These are phyloP conservation scores for Fomitopsis serialis DNA, from an alignment of 768 basidiomycete species.

Conservation along the genomic window DNA sequence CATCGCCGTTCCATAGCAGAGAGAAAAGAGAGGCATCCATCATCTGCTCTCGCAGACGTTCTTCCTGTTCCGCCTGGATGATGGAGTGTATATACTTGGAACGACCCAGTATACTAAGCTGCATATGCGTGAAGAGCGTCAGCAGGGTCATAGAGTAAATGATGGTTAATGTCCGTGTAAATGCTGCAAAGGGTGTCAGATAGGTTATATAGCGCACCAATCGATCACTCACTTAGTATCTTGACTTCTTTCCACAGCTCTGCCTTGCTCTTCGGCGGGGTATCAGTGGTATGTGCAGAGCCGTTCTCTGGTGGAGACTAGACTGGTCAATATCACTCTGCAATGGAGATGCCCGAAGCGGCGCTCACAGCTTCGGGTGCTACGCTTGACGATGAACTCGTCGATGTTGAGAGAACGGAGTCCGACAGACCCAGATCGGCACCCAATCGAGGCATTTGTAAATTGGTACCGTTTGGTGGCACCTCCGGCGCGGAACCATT, in stretches of 20 bases:
- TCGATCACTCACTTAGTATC: slow-evolving; percentile 58
- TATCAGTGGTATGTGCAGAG: slow-evolving; percentile 3
- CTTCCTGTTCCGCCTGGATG: slow-evolving; percentile 53
- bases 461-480: neutral
- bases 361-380: slow-evolving; percentile 12
- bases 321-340: neutral
- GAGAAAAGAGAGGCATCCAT: slow-evolving; percentile 35
- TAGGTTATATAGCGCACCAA: neutral
- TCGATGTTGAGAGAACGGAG: slow-evolving; percentile 29
- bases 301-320: slow-evolving; percentile 21
- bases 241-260: slow-evolving; percentile 95
- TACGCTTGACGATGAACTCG: slow-evolving; percentile 29
- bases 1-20: slow-evolving; percentile 25
- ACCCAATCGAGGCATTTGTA: neutral
- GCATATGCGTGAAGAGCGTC: slow-evolving; percentile 79
- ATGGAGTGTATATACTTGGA: slow-evolving; percentile 73
- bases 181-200: slow-evolving; percentile 43
- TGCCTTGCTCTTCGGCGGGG: slow-evolving; percentile 49
- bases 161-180: slow-evolving; percentile 83
- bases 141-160: slow-evolving; percentile 85
- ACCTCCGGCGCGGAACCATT: neutral
- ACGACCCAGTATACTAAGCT: slow-evolving; percentile 81
- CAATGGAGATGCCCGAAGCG: slow-evolving; percentile 1
- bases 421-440: slow-evolving; percentile 27
- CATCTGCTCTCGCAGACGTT: slow-evolving; percentile 41